Percentiles rank a stretch among this genome's conserved stretches.
These are phyloP conservation scores for Podila horticola DNA, from an alignment of 192 early-diverging fungal genomes.

Conservation along the genomic window DNA sequence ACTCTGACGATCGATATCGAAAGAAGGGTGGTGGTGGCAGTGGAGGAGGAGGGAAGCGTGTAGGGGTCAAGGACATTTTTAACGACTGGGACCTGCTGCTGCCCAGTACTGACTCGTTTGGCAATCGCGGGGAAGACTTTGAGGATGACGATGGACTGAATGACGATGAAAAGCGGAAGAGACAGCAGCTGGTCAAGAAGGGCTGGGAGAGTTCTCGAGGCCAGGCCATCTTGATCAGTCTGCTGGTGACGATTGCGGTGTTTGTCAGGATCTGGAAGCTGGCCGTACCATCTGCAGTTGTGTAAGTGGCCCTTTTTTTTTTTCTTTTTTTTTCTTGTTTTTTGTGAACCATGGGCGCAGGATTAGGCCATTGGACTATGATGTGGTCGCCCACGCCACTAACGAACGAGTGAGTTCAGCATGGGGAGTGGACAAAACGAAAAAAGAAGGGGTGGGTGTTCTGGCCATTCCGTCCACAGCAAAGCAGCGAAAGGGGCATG, in stretches of 20 bases:
- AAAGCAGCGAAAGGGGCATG: too few relatives aligned
- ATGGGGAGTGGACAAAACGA: not conserved
- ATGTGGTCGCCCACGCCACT: not conserved
- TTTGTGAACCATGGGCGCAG: not conserved
- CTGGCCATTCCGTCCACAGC: too few relatives aligned
- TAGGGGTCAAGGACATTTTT: slow-evolving; percentile 24
- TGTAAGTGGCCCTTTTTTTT: slow-evolving; percentile 17
- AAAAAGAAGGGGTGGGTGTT: too few relatives aligned
- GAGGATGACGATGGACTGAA: slow-evolving; percentile 46
- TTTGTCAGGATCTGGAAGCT: slow-evolving; percentile 50
- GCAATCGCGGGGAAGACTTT: slow-evolving; percentile 4
- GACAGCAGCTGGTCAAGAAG: slow-evolving; percentile 26
- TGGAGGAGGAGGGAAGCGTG: not conserved
- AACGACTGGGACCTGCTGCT: slow-evolving; percentile 46
- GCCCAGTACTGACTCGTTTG: slow-evolving; percentile 25
- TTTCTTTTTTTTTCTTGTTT: not conserved
- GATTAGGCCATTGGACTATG: not conserved
- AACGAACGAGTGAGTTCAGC: not conserved
- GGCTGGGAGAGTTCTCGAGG: slow-evolving; percentile 43
- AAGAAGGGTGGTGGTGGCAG: not conserved
- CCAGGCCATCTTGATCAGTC: slow-evolving; percentile 21
- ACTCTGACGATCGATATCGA: slow-evolving; percentile 3
- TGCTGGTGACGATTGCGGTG: slow-evolving; percentile 14
- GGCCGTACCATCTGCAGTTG: slow-evolving; percentile 31
- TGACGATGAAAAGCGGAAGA: slow-evolving; percentile 41